Base-by-base conservation (phyloP, 768 basidiomycete genomes). In the Lentinula sp. region DNA sequence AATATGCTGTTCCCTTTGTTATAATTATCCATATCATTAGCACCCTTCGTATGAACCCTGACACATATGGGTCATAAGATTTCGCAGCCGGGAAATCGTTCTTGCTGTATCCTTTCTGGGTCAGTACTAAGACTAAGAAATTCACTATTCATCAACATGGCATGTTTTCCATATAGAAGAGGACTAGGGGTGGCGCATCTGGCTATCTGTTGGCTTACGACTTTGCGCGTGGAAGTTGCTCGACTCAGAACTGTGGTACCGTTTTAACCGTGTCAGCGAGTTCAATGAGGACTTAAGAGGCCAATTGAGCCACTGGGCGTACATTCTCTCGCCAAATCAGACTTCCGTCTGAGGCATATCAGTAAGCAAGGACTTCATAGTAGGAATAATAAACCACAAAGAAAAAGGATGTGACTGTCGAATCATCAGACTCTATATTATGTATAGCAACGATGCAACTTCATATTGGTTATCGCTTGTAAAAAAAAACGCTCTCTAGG, bases 11-110 rank as follows among this genome's bases (percentile, higher is more conserved):
- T 13, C 37, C 37, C 21, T 13, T 48, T 53, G 9, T 37, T 55
- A 56, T 56, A 56, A 23, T 56, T 56, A 56, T 56, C 23, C 34
- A 37, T 56, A 43, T 42, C 55, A 43, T 13, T 56, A 56, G 37
- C 53, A 55, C 7, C 7, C 21, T n/a, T 48, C 18, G 46, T n/a
- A 48, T 48, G 11, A 23, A 11, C 21, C 8, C 16, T 28, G 28
- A 28, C 28, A 28, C 28, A 28, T 28, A 28, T 28, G 28, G 21
- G 21, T 48, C 21, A 23, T 23, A 45, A 16, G 16, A 45, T 45
- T 2, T n/a, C n/a, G n/a, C 2, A 45, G 18, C 46, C 9, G 21
- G 21, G 9, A 48, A 16, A 18, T 10, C 21, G 21, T 48, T 9
- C 42, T 43, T 43, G 42, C 18, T 48, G 46, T 48, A 48, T 21